Evolutionary conservation across 805 yeast genomes (phyloP).

Genomic region (Schwanniomyces pseudopolymorphus): DNA sequence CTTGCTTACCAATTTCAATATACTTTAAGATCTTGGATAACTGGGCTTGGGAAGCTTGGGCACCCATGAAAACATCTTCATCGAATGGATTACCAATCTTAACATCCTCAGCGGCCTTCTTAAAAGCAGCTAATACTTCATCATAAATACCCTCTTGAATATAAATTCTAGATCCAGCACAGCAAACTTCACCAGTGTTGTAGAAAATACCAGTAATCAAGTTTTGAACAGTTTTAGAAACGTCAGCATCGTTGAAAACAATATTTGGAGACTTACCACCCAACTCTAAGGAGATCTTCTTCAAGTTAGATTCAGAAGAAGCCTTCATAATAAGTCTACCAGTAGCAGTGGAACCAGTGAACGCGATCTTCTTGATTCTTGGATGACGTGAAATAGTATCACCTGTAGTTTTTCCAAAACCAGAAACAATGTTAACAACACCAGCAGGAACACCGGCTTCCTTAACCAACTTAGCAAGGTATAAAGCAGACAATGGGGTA

Average conservation of each 20-base stretch:
- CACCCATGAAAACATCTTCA: conserved; percentile 80
- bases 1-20: conserved; percentile 72
- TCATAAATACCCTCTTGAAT: conserved; percentile 86
- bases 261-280: conserved; percentile 97
- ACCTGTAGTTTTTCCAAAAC: conserved; percentile 85
- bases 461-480: conserved; percentile 62
- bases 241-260: conserved; percentile 81
- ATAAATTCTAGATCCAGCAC: conserved; percentile 90
- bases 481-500: conserved; percentile 87
- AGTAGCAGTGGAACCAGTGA: conserved; percentile 92
- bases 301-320: conserved; percentile 77
- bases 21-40: conserved; percentile 73
- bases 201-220: conserved; percentile 82
- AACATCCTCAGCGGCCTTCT: conserved; percentile 52
- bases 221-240: conserved; percentile 72
- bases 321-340: conserved; percentile 81
- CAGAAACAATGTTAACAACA: conserved; percentile 83
- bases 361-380: conserved; percentile 84
- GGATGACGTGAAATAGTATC: conserved; percentile 75
- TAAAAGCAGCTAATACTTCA: conserved; percentile 63
- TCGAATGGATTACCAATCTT: conserved; percentile 86
- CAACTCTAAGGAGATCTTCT: conserved; percentile 89
- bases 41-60: conserved; percentile 84
- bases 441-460: conserved; percentile 93
- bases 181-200: conserved; percentile 95